These are phyloP conservation scores for Eutrema japonicum DNA, from an alignment of 345 rosid genomes.

Conservation along the genomic window DNA sequence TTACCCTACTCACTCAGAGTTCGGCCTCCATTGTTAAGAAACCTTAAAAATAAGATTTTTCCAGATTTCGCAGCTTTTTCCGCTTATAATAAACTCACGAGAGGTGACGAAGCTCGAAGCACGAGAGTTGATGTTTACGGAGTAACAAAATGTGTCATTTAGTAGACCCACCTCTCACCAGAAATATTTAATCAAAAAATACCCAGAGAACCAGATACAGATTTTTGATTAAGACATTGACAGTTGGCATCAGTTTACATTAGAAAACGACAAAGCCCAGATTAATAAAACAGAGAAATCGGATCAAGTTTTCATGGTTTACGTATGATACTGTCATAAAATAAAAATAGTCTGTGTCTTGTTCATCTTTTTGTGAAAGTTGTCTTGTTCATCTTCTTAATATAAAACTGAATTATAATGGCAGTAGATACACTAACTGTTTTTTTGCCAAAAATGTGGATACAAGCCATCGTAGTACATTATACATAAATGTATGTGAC, in stretches of 20 bases:
- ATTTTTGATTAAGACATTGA: slow-evolving; percentile 14
- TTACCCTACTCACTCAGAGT: slow-evolving; percentile 22
- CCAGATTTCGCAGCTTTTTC: slow-evolving; percentile 9
- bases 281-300: neutral
- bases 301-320: slow-evolving; percentile 26
- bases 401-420: neutral
- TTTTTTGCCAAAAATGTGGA: slow-evolving; percentile 31
- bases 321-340: slow-evolving; percentile 2
- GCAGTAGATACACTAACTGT: neutral
- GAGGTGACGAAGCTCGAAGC: slow-evolving; percentile 43
- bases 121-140: slow-evolving; percentile 41
- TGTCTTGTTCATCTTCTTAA: too few relatives aligned
- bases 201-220: slow-evolving; percentile 1
- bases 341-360: slow-evolving; percentile 8
- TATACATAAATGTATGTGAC: neutral
- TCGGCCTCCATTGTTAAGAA: slow-evolving; percentile 32
- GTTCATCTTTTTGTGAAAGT: neutral
- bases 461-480: slow-evolving; percentile 6
- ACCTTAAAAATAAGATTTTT: neutral
- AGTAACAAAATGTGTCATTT: slow-evolving; percentile 38
- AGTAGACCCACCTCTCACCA: slow-evolving; percentile 41
- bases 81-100: slow-evolving; percentile 32
- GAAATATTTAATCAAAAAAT: neutral
- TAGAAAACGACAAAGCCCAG: slow-evolving; percentile 34
- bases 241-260: slow-evolving; percentile 36